Evolutionary conservation across 108 stramenopile genomes (phyloP), one percentile per base, ranked within the genome.

Genomic region (Nannochloropsis salina): DNA sequence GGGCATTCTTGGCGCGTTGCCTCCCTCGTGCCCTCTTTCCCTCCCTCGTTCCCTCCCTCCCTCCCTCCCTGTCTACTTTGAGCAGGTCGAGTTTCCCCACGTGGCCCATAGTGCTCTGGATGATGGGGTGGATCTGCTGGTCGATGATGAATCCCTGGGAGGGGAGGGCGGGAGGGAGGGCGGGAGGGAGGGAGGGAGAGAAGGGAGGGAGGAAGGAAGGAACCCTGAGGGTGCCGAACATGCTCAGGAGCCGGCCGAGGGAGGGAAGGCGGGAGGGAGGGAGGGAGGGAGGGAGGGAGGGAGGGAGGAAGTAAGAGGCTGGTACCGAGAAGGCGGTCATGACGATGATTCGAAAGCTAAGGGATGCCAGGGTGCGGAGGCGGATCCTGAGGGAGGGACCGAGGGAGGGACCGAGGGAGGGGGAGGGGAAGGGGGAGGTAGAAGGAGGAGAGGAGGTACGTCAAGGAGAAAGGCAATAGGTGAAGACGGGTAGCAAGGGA

Each of bases 231-330:
- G n/a, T n/a, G n/a, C n/a, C n/a, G n/a, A n/a, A n/a, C n/a, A n/a
- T n/a, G n/a, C n/a, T n/a, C n/a, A n/a, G n/a, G n/a, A n/a, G n/a
- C n/a, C n/a, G n/a, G n/a, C n/a, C n/a, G n/a, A n/a, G n/a, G n/a
- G n/a, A n/a, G 47, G 47, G 47, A 51, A 11, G 47, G 47, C 47
- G 47, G 12, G 9, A 12, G 47, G 47, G 12, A 51, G 47, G 47
- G 61, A 74, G 61, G 61, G 61, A 74, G 61, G 61, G 61, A 74
- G 61, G 61, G 61, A 74, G 61, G 61, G 61, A 74, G 61, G 61
- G 61, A 74, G 61, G 61, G 61, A 74, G 61, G 61, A n/a, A 4
- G 61, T 2, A 5, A 74, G n/a, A n/a, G 4, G 20, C 15, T n/a
- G n/a, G n/a, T 74, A 74, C 61, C 61, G 61, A 15, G n/a, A 74